Evolutionary conservation across 768 basidiomycete species (phyloP), one percentile per base, ranked within the genome.

Genomic region (Collybia nuda): DNA sequence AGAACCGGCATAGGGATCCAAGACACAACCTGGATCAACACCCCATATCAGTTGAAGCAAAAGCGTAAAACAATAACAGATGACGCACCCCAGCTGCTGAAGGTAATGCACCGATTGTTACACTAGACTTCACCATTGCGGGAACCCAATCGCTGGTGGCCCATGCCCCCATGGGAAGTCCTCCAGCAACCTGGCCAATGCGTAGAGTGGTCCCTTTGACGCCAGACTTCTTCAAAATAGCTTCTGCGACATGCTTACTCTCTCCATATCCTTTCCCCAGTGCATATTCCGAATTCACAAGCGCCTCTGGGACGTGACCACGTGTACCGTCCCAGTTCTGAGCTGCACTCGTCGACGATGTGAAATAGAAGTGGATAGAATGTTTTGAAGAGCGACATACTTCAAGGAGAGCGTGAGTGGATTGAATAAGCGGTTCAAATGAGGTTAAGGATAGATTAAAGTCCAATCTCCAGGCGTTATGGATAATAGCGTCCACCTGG

Each of bases 391-490:
- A 41, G 9, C 44, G 52, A 29, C 62, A 57, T 12, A 67, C 56
- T 50, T 69, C 64, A n/a, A 71, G 47, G 18, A 72, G 56, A 37
- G 63, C 59, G n/a, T 65, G 44, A 1, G 60, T 63, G 6, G 66
- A 67, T 1, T 58, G 62, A 28, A 77, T 51, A 26, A 66, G 62
- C 0, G 67, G 53, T 40, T 74, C 71, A 48, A 70, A 75, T 1
- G 72, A 72, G 1, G 54, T 23, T 0, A 75, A 60, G 0, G 67
- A 59, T 5, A 66, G 55, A 38, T 75, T 74, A 60, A 76, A 75
- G 46, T 76, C 67, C 3, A 77, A 57, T 8, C 62, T 55, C 73
- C 71, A 75, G 0, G 70, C 72, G 36, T 66, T 67, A 44, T 70
- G 63, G 0, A 72, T 63, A n/a, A 71, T 57, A 18, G 52, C 44